Conservation (phyloP, 352 stramenopile genomes). For the Sclerospora graminicola region DNA sequence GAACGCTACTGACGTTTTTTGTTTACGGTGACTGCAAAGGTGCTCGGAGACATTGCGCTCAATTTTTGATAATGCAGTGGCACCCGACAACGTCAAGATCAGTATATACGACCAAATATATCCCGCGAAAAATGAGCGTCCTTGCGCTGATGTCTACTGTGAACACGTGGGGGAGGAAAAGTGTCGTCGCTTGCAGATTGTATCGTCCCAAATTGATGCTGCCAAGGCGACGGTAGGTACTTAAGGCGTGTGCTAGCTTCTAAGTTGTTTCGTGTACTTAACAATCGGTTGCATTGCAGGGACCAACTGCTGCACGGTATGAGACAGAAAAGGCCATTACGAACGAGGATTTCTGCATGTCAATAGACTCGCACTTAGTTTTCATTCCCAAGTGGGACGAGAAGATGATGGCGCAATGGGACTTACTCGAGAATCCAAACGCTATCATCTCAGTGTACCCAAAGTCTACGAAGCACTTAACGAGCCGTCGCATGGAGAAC, state of each 20-base stretch:
- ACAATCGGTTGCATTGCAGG: slow-evolving; percentile 21
- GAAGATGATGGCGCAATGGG: slow-evolving; percentile 61
- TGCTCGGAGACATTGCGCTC: slow-evolving; percentile 72
- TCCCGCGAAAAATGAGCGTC: slow-evolving; percentile 43
- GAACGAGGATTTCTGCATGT: slow-evolving; percentile 73
- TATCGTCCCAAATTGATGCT: slow-evolving; percentile 62
- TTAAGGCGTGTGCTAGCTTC: not conserved
- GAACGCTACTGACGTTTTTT: slow-evolving; percentile 1
- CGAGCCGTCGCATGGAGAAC: slow-evolving; percentile 36
- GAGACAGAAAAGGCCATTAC: slow-evolving; percentile 67
- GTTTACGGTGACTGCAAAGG: slow-evolving; percentile 4
- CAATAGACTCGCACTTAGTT: slow-evolving; percentile 73
- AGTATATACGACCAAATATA: slow-evolving; percentile 75
- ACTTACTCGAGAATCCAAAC: slow-evolving; percentile 50
- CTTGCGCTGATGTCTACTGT: slow-evolving; percentile 58
- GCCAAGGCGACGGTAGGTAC: slow-evolving; percentile 42
- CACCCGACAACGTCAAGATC: slow-evolving; percentile 42
- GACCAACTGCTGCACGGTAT: slow-evolving; percentile 58
- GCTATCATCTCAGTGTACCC: slow-evolving; percentile 80
- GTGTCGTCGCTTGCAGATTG: slow-evolving; percentile 52
- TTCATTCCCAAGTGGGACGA: slow-evolving; percentile 75
- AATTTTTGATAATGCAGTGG: slow-evolving; percentile 63
- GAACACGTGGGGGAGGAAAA: slow-evolving; percentile 46
- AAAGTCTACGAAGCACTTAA: slow-evolving; percentile 58
- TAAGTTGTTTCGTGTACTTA: not conserved